Conservation (phyloP, 495 filamentous ascomycete genomes). For the Hyphodiscus hymeniophilus region DNA sequence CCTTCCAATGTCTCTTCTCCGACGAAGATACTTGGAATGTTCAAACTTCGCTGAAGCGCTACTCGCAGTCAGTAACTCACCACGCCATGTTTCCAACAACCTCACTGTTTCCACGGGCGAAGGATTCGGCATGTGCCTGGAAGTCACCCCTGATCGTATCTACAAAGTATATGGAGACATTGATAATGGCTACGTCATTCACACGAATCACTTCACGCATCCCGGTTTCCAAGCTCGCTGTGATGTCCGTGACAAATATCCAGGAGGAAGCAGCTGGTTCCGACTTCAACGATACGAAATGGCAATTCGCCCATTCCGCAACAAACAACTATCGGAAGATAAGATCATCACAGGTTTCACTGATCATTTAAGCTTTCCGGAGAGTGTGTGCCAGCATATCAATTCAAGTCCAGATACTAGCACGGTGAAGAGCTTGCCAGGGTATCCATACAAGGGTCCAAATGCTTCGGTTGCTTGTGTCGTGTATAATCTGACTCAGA, state of each 20-base stretch:
- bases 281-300: conserved; percentile 10
- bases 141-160: conserved; percentile 11
- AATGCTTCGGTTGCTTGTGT: conserved; percentile 24
- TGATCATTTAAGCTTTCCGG: conserved; percentile 24
- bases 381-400: conserved; percentile 18
- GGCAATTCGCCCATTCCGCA: conserved; percentile 2
- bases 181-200: conserved; percentile 14
- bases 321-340: conserved; percentile 9
- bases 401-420: too few relatives aligned
- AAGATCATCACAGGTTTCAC: conserved; percentile 20
- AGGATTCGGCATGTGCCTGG: conserved; percentile 21
- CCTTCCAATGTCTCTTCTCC: conserved; percentile 19
- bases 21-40: conserved; percentile 22
- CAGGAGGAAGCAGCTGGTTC: conserved; percentile 21
- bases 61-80: conserved; percentile 8
- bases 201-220: conserved; percentile 18
- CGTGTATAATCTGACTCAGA: conserved; percentile 24
- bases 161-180: conserved; percentile 12
- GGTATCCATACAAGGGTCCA: background rate
- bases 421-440: background rate
- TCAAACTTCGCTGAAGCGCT: conserved; percentile 10
- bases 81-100: conserved; percentile 25
- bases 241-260: conserved; percentile 8
- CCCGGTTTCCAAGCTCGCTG: conserved; percentile 5
- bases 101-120: conserved; percentile 21